Base-by-base conservation (phyloP, 768 basidiomycete genomes). In the Rhizopogon roseolus region DNA sequence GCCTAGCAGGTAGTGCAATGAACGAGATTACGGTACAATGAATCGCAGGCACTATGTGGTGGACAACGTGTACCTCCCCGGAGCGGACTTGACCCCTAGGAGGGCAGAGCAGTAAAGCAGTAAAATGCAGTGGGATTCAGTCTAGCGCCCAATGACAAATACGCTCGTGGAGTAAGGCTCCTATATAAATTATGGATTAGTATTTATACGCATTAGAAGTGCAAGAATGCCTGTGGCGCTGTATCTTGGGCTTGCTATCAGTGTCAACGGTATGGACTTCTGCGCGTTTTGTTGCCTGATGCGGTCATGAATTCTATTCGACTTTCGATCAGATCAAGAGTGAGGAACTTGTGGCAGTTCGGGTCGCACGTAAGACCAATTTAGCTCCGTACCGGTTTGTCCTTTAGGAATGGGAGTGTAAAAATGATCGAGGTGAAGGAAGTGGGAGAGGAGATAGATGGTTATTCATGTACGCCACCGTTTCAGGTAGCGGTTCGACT, bases 251-350 rank as follows among this genome's bases (percentile, higher is more conserved):
- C 17, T 17, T 29, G 29, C n/a, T 44, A 32, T 32, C 17, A 29
- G 17, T 36, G 34, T 8, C n/a, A 39, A 13, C 32, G 32, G 32
- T 34, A 14, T 34, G 14, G 13, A 6, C 32, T 19, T 46, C 11
- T 8, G 17, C 6, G 13, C 22, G 13, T 22, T 25, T 22, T 22
- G 1, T 22, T 48, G 22, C 46, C 46, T 36, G 19, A 36, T 36
- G 9, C 16, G 46, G 46, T 1, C 22, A 2, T 4, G 9, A 3
- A 7, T 36, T 48, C 32, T 36, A 48, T 36, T 22, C 19, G 46
- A 36, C 19, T 36, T 48, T 48, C 46, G 46, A 48, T 48, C 46
- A 48, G 46, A 48, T 48, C 36, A 34, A 48, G 46, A 34, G 46
- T 48, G 46, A 48, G 45, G 45, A 48, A 46, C 7, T 46, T 32